These are phyloP conservation scores for Ilyonectria robusta DNA, from an alignment of 2,329 filamentous ascomycete genomes.

Conservation along the genomic window DNA sequence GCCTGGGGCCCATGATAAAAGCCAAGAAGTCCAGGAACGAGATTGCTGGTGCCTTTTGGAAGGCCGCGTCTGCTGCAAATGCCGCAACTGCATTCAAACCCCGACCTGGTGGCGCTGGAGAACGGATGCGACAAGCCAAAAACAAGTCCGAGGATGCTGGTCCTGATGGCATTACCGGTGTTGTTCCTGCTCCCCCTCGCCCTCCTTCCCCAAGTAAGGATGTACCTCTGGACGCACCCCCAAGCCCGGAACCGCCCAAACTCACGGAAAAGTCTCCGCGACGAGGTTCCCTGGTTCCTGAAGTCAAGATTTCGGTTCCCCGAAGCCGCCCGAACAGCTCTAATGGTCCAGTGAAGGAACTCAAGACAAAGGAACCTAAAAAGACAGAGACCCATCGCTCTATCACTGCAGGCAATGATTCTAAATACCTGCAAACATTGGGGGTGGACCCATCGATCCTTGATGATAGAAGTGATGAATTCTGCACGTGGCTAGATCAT, in stretches of 20 bases:
- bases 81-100: constrained; percentile 80
- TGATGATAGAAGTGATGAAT: constrained; percentile 82
- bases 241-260: constrained; percentile 26
- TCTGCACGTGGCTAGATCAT: constrained; percentile 86
- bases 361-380: constrained; percentile 45
- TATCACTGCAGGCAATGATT: constrained; percentile 79
- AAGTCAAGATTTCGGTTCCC: constrained; percentile 71
- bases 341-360: constrained; percentile 56
- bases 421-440: constrained; percentile 82
- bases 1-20: constrained; percentile 91
- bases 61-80: constrained; percentile 71
- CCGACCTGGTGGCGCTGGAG: constrained; percentile 86
- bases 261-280: constrained; percentile 52
- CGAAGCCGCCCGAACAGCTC: constrained; percentile 58
- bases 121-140: constrained; percentile 77
- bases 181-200: constrained; percentile 83
- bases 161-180: constrained; percentile 90
- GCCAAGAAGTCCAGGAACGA: constrained; percentile 81
- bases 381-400: constrained; percentile 67
- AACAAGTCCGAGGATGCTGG: constrained; percentile 71
- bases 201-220: constrained; percentile 41
- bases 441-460: constrained; percentile 85
- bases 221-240: constrained; percentile 1
- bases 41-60: constrained; percentile 82
- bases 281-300: constrained; percentile 61